These are phyloP conservation scores for Cicer judaicum DNA, from an alignment of 306 rosid species.

Conservation along the genomic window DNA sequence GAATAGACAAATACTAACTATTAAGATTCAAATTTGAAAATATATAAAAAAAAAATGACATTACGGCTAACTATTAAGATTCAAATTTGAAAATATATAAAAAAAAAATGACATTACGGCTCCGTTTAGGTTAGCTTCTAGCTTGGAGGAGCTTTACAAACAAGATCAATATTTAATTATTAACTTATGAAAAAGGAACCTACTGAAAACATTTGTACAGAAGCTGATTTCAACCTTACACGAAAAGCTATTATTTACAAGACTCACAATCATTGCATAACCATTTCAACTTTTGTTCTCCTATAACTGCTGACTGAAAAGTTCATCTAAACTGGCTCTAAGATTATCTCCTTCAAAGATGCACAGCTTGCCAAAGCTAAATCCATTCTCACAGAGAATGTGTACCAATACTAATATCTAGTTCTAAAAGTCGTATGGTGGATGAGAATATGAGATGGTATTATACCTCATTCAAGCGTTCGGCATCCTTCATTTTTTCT, in stretches of 20 bases:
- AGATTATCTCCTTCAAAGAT: neutral
- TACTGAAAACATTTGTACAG: neutral
- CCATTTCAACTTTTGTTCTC: slow-evolving; percentile 1
- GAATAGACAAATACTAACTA: slow-evolving; percentile 13
- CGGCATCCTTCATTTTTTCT: slow-evolving; percentile 99
- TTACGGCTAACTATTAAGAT: neutral
- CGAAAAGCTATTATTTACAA: neutral
- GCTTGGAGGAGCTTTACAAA: neutral
- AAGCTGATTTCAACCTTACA: neutral
- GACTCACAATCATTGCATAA: neutral
- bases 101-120: neutral
- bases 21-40: slow-evolving; percentile 32
- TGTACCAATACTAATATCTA: slow-evolving; percentile 34
- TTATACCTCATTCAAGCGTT: slow-evolving; percentile 92
- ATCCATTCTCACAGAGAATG: slow-evolving; percentile 21
- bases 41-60: neutral
- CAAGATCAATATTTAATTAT: neutral
- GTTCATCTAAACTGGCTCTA: neutral
- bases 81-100: slow-evolving; percentile 27
- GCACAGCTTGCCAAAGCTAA: slow-evolving; percentile 28
- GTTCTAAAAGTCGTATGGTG: slow-evolving; percentile 9
- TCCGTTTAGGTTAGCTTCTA: neutral
- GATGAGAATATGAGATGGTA: slow-evolving; percentile 18
- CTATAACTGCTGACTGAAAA: neutral
- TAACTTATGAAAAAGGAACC: neutral